Conservation (phyloP, 768 basidiomycete genomes). For the Asterophora parasitica region DNA sequence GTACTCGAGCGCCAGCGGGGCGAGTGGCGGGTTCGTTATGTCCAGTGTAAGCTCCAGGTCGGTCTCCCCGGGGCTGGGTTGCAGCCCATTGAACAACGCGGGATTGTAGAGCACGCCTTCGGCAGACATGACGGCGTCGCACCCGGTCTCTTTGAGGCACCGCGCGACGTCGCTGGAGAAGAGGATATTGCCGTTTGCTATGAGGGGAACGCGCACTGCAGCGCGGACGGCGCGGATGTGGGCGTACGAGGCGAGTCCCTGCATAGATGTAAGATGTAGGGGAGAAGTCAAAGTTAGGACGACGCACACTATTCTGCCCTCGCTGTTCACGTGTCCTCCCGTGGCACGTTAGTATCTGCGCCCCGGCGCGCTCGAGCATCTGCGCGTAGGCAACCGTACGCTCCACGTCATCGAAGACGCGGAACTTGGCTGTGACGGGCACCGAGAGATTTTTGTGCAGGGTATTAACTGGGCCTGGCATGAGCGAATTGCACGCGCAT, state of each 20-base stretch:
- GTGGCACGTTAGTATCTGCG: constrained; percentile 92
- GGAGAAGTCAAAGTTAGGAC: constrained; percentile 1
- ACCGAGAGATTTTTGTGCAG: constrained; percentile 79
- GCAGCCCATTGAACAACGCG: constrained; percentile 55
- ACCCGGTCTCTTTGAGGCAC: constrained; percentile 81
- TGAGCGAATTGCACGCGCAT: neutral
- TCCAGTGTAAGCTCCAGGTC: constrained; percentile 10
- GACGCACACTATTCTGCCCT: constrained; percentile 67
- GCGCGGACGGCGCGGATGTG: constrained; percentile 90
- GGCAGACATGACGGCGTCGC: constrained; percentile 91
- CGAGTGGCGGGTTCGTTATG: constrained; percentile 48
- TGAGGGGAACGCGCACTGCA: constrained; percentile 87
- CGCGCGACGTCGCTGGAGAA: constrained; percentile 76
- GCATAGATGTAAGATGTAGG: neutral
- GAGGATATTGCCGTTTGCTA: constrained; percentile 96
- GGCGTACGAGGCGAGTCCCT: constrained; percentile 86
- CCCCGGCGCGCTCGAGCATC: constrained; percentile 94
- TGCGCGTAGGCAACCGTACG: constrained; percentile 92
- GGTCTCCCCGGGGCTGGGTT: constrained; percentile 1
- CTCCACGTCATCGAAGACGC: constrained; percentile 80
- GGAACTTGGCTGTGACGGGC: constrained; percentile 97
- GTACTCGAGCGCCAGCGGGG: constrained; percentile 79
- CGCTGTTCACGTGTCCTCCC: constrained; percentile 90
- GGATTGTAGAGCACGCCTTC: constrained; percentile 95
- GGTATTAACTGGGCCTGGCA: constrained; percentile 59